A percentile compares a stretch with the other conserved stretches of the same genome.
phyloP scores from a whole-genome alignment of 2,329 filamentous ascomycete genomes.

The Colletotrichum tropicicola region DNA sequence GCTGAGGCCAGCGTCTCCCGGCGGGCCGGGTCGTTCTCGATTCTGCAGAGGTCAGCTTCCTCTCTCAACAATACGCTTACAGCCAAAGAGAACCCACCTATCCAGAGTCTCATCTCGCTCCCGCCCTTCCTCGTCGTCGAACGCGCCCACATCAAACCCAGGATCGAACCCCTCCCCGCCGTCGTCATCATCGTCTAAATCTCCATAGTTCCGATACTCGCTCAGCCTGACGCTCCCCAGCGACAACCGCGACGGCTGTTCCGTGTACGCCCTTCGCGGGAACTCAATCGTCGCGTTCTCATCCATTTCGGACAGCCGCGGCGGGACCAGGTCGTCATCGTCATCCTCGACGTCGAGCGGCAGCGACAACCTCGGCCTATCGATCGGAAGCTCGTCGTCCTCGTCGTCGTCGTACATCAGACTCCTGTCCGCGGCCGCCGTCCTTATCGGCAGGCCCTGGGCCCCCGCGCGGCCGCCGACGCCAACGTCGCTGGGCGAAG shows the following conservation, averaged over 20 bases:
- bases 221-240: constrained; percentile 63
- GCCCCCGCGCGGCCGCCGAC: no score
- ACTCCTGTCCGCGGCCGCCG: constrained; percentile 36
- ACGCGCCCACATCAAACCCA: constrained; percentile 11
- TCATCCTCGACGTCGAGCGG: constrained; percentile 54
- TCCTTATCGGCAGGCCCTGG: constrained; percentile 33
- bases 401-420: constrained; percentile 35
- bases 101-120: constrained; percentile 53
- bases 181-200: constrained; percentile 52
- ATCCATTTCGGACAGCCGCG: constrained; percentile 62
- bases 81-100: constrained; percentile 41
- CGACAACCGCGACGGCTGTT: constrained; percentile 57
- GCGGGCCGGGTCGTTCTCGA: constrained; percentile 50
- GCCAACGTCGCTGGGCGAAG: constrained; percentile 46
- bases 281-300: constrained; percentile 67
- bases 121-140: constrained; percentile 42
- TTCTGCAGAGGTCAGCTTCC: constrained; percentile 5
- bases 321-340: constrained; percentile 62
- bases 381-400: constrained; percentile 59
- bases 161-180: constrained; percentile 62
- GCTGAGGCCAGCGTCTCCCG: constrained; percentile 46
- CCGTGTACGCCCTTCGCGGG: constrained; percentile 60
- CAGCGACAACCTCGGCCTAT: constrained; percentile 64
- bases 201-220: constrained; percentile 53
- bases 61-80: not conserved